A percentile compares a stretch with the other conserved stretches of the same genome.
Evolutionary conservation across 805 yeast species (phyloP).

Genomic region (Hanseniaspora guilliermondii): DNA sequence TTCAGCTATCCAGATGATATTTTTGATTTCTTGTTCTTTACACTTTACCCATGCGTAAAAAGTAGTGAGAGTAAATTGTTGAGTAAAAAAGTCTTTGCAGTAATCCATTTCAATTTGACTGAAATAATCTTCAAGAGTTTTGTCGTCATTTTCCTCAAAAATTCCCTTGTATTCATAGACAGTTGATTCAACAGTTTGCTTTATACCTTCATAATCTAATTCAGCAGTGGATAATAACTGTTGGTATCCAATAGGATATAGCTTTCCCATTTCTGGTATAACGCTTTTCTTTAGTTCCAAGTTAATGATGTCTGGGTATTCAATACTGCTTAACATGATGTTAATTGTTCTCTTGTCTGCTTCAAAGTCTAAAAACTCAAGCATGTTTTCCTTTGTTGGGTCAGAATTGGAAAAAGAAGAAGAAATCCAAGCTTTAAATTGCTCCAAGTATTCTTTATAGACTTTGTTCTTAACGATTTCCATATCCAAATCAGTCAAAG

Average conservation of each 20-base stretch:
- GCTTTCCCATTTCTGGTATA: slow-evolving; percentile 71
- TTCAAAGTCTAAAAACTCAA: slow-evolving; percentile 66
- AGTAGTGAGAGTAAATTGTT: slow-evolving; percentile 81
- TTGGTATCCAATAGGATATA: slow-evolving; percentile 55
- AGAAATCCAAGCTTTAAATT: slow-evolving; percentile 56
- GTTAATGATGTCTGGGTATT: slow-evolving; percentile 32
- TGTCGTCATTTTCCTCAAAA: slow-evolving; percentile 32
- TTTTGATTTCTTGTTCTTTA: slow-evolving; percentile 91
- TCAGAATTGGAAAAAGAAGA: slow-evolving; percentile 38
- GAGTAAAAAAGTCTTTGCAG: slow-evolving; percentile 88
- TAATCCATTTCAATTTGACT: slow-evolving; percentile 84
- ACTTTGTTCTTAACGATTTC: slow-evolving; percentile 86
- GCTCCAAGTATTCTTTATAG: slow-evolving; percentile 86
- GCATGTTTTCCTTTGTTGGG: slow-evolving; percentile 82
- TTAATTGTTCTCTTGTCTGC: slow-evolving; percentile 92
- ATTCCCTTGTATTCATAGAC: slow-evolving; percentile 53
- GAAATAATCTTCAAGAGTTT: slow-evolving; percentile 82
- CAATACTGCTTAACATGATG: slow-evolving; percentile 75
- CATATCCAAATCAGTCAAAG: slow-evolving; percentile 87
- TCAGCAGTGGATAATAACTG: slow-evolving; percentile 57
- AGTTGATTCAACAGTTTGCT: slow-evolving; percentile 42
- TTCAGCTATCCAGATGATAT: slow-evolving; percentile 98
- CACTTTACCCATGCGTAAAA: slow-evolving; percentile 96
- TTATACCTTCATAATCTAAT: slow-evolving; percentile 67
- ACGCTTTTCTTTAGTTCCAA: slow-evolving; percentile 65